A percentile compares a stretch with the other conserved stretches of the same genome.
Conservation (phyloP, 1,139 yeast species). For the Debaryomycetaceae sp. region DNA sequence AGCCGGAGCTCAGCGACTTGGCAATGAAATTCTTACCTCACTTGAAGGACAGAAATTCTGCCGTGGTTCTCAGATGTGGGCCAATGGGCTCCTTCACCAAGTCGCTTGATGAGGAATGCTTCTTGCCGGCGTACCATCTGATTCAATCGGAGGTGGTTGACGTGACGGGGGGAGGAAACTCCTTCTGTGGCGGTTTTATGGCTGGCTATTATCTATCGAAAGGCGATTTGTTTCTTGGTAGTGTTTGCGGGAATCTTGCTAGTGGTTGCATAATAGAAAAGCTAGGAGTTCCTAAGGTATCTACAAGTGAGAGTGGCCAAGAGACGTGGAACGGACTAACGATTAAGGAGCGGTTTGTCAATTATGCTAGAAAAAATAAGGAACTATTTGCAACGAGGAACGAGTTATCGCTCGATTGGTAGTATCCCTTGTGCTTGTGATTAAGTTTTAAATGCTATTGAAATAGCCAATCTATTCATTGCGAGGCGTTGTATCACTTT, state of each 20-base stretch:
- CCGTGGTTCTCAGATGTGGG: conserved; percentile 70
- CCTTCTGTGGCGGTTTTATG: conserved; percentile 79
- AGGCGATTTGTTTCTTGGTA: conserved; percentile 53
- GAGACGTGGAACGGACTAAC: conserved; percentile 54
- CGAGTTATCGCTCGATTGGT: neutral
- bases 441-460: neutral
- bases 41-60: conserved; percentile 37
- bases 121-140: conserved; percentile 75
- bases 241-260: conserved; percentile 68
- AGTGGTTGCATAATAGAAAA: conserved; percentile 79
- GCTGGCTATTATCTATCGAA: conserved; percentile 50
- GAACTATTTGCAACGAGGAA: neutral
- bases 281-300: conserved; percentile 60
- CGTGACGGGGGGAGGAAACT: conserved; percentile 94
- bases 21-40: conserved; percentile 39
- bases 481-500: too few relatives aligned
- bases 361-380: conserved; percentile 15
- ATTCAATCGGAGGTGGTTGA: conserved; percentile 57
- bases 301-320: conserved; percentile 12
- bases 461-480: neutral
- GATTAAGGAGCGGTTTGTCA: conserved; percentile 25
- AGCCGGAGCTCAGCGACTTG: conserved; percentile 26
- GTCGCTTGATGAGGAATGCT: conserved; percentile 12
- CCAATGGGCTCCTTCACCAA: conserved; percentile 52
- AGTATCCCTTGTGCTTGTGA: neutral